Evolutionary conservation across 2,329 filamentous ascomycete genomes (phyloP).

Genomic region (Colletotrichum graminicola): DNA sequence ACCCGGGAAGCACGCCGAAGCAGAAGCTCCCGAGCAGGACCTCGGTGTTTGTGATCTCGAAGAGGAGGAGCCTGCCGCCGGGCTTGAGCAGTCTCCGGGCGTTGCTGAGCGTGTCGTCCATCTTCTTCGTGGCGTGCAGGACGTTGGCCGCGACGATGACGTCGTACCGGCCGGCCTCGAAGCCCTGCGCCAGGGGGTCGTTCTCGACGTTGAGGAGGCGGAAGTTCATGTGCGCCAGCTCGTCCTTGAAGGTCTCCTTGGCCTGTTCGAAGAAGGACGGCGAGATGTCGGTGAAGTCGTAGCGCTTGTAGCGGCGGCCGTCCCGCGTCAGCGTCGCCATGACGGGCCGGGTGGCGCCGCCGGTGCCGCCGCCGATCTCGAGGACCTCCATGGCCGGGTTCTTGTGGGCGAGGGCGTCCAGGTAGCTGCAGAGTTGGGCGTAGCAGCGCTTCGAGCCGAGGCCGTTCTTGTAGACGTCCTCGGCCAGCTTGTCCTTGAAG

Average conservation of each 20-base stretch:
- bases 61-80: constrained; percentile 49
- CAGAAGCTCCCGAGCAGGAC: constrained; percentile 43
- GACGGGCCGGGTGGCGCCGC: constrained; percentile 47
- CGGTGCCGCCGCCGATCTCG: constrained; percentile 54
- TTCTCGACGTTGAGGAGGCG: constrained; percentile 52
- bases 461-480: constrained; percentile 45
- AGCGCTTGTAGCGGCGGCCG: constrained; percentile 42
- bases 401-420: constrained; percentile 47
- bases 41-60: constrained; percentile 46
- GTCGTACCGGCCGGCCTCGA: constrained; percentile 46
- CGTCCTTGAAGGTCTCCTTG: constrained; percentile 44
- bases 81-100: constrained; percentile 47
- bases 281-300: constrained; percentile 57
- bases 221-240: constrained; percentile 48
- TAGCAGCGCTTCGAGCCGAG: constrained; percentile 43
- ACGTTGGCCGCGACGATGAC: constrained; percentile 50
- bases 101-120: constrained; percentile 46
- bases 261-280: constrained; percentile 53
- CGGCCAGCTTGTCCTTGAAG: constrained; percentile 46
- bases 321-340: constrained; percentile 43
- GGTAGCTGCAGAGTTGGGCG: constrained; percentile 43
- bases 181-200: constrained; percentile 48
- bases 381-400: constrained; percentile 51
- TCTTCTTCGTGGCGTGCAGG: constrained; percentile 48
- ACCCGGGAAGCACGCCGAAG: constrained; percentile 50